Evolutionary conservation across 345 rosid species (phyloP).

Genomic region (Syzygium aromaticum): DNA sequence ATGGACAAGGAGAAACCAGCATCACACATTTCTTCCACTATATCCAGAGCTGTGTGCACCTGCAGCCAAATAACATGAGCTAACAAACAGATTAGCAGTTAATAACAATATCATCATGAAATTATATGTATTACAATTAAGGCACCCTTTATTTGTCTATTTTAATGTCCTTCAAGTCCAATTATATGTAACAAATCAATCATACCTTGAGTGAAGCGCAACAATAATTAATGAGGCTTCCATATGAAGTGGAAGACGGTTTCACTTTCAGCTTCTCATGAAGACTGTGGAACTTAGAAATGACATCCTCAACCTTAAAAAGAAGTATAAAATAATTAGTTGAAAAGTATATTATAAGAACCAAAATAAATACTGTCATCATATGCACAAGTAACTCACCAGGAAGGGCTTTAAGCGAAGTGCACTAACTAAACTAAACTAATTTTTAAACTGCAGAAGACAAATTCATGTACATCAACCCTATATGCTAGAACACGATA

Average conservation of each 20-base stretch:
- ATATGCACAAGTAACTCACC: not conserved
- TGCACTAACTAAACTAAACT: not conserved
- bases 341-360: not conserved
- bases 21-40: slow-evolving; percentile 52
- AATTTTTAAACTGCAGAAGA: not conserved
- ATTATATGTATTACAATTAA: not conserved
- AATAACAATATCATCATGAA: not conserved
- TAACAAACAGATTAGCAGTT: not conserved
- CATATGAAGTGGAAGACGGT: slow-evolving; percentile 54
- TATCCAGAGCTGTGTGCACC: slow-evolving; percentile 75
- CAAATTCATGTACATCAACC: not conserved
- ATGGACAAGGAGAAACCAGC: slow-evolving; percentile 41
- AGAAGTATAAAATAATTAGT: not conserved
- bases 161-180: not conserved
- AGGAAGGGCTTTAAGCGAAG: not conserved
- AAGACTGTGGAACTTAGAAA: slow-evolving; percentile 48
- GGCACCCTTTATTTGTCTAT: not conserved
- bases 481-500: not conserved
- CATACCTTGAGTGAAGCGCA: slow-evolving; percentile 62
- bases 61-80: slow-evolving; percentile 17
- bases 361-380: not conserved
- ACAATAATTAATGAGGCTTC: slow-evolving; percentile 41
- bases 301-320: slow-evolving; percentile 55
- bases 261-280: slow-evolving; percentile 42
- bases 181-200: not conserved